These are phyloP conservation scores for Nemania serpens DNA, from an alignment of 2,329 filamentous ascomycete genomes.

Conservation along the genomic window DNA sequence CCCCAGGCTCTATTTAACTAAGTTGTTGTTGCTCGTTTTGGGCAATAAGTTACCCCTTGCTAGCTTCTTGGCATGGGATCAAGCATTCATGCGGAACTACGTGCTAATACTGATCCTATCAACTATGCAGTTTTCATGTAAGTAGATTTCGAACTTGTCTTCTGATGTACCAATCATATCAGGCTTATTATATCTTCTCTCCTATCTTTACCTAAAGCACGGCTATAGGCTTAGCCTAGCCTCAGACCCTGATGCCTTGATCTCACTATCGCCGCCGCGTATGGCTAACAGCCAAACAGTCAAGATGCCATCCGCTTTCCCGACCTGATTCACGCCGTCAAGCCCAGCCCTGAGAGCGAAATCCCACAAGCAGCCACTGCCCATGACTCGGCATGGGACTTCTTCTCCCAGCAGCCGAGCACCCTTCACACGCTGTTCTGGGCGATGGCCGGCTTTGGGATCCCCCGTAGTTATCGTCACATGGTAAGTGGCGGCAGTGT, in stretches of 20 bases:
- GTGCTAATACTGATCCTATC: conserved; percentile 5
- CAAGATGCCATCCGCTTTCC: conserved; percentile 55
- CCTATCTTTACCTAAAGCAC: too few species aligned
- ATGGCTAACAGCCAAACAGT: conserved; percentile 7
- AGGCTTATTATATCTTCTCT: too few species aligned
- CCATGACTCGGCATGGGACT: conserved; percentile 58
- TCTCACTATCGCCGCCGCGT: background rate
- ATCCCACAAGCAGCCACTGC: conserved; percentile 52
- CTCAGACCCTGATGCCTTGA: background rate
- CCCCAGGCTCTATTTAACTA: background rate
- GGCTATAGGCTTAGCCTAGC: background rate
- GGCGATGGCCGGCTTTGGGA: conserved; percentile 58
- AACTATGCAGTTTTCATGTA: conserved; percentile 26
- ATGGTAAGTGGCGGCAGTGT: conserved; percentile 41
- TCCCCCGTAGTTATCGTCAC: conserved; percentile 55
- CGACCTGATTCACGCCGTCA: conserved; percentile 51
- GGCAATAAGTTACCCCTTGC: conserved; percentile 1
- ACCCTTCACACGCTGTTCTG: conserved; percentile 53
- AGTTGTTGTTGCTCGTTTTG: conserved; percentile 1
- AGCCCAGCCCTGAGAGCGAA: conserved; percentile 50
- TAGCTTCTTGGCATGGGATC: background rate
- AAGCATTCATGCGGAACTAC: background rate
- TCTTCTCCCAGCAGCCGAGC: conserved; percentile 51
- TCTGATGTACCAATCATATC: background rate
- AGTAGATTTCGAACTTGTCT: background rate